Percentiles rank a stretch among this genome's conserved stretches.
These are phyloP conservation scores for Diutina pseudorugosa DNA, from an alignment of 1,139 yeast genomes.

Conservation along the genomic window DNA sequence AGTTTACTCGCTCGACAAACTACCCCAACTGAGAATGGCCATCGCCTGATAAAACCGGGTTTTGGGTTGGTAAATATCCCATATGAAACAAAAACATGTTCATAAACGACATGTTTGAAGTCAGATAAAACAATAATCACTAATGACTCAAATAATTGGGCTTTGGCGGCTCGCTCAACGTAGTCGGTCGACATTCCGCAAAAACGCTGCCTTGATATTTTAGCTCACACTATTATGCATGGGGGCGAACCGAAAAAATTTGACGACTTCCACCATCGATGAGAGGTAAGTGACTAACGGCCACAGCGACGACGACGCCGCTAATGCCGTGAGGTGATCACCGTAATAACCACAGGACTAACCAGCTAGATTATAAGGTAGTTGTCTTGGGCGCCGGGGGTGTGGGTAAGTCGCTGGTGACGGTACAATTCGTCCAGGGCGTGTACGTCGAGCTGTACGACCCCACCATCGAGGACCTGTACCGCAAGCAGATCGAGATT, in stretches of 20 bases:
- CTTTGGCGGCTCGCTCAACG: too few species aligned
- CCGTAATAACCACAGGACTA: too few species aligned
- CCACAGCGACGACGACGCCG: not conserved
- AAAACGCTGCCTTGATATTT: not conserved
- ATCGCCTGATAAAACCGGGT: too few species aligned
- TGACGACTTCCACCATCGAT: not conserved
- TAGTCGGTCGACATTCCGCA: not conserved
- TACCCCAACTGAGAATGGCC: too few species aligned
- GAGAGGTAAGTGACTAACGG: not conserved
- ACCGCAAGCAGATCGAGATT: conserved; percentile 81
- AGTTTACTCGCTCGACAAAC: too few species aligned
- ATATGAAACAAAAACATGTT: too few species aligned
- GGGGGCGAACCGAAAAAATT: not conserved
- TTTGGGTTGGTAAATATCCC: too few species aligned
- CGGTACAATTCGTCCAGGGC: conserved; percentile 40
- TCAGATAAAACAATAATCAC: too few species aligned
- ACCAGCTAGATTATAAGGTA: conserved; percentile 25
- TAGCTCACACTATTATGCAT: not conserved
- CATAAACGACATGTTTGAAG: too few species aligned
- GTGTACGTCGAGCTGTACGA: conserved; percentile 40
- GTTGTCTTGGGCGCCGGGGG: conserved; percentile 44
- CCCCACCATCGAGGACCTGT: conserved; percentile 50
- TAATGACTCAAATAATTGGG: too few species aligned
- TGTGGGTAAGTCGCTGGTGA: conserved; percentile 39
- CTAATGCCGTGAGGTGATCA: too few species aligned